Evolutionary conservation across 2,329 filamentous ascomycete species (phyloP), one percentile per base, ranked within the genome.

Genomic region (Fusarium tjaetaba): DNA sequence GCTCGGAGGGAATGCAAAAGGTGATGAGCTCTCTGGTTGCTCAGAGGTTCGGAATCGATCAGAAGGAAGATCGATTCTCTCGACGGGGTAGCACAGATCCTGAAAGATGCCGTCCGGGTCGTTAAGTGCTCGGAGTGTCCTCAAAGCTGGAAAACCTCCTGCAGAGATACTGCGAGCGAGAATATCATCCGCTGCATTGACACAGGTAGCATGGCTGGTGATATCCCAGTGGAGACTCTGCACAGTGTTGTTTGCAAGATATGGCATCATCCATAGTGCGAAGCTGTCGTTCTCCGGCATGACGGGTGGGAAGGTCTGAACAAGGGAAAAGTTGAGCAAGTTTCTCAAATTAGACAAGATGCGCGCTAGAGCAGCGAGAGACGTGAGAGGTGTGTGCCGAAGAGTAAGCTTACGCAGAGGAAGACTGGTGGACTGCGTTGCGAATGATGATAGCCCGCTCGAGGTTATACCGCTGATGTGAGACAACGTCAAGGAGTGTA

Each of bases 61-160:
- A 15, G 81, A 81, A 2, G 87, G 84, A 28, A 88, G 82, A 45
- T 90, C 86, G 26, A 89, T 84, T 36, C 85, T 85, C 36, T 88
- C 87, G 8, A 86, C 83, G 2, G 92, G 92, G 48, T 86, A 87
- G 80, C 93, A 95, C 3, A 94, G 85, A 3, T 85, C 82, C 81
- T 95, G 93, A 70, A 95, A 89, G 13, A 88, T 75, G 32, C 92
- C 93, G 10, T 93, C 88, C 3, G 91, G 88, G 72, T 95, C 93
- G 65, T 89, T 89, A 3, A 92, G 93, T 0, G 89, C 85, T 61
- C 93, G 89, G 24, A 95, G 82, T 4, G 79, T 83, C 15, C 83
- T 84, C 15, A 95, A 85, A 1, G 82, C 79, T 0, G 93, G 93
- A 76, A 95, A 93, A 0, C 89, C 90, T 9, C 84, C 83, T 3